A percentile compares a stretch with the other conserved stretches of the same genome.
Conservation (phyloP, 176 grass and related monocot species). For the Leersia perrieri region DNA sequence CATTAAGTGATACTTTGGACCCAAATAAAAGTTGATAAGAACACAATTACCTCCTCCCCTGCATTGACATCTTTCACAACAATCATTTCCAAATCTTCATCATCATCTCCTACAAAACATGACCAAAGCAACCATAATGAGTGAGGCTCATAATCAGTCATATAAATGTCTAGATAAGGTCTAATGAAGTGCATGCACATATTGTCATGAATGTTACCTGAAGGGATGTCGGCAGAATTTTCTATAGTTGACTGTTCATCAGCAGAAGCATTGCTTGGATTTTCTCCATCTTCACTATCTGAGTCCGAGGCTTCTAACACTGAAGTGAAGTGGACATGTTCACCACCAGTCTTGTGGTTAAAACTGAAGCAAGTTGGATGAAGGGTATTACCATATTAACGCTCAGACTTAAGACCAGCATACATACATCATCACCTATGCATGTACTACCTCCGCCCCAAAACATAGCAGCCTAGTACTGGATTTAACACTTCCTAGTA, state of each 20-base stretch:
- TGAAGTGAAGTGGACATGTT: constrained; percentile 79
- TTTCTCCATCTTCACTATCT: constrained; percentile 42
- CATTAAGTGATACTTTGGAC: neutral
- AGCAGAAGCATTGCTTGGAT: constrained; percentile 36
- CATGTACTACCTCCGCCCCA: too few species aligned
- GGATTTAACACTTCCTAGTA: too few species aligned
- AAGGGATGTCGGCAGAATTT: constrained; percentile 38
- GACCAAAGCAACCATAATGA: constrained; percentile 13
- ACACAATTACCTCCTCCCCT: constrained; percentile 72
- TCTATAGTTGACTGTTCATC: constrained; percentile 43
- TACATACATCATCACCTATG: neutral
- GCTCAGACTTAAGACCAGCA: neutral
- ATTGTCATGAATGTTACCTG: constrained; percentile 49
- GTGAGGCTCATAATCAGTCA: neutral
- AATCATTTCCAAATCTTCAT: constrained; percentile 85
- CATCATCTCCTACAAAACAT: constrained; percentile 28
- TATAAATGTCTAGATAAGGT: neutral
- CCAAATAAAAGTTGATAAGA: constrained; percentile 26
- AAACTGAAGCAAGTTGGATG: constrained; percentile 47
- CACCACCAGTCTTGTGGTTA: constrained; percentile 92
- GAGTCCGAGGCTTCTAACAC: constrained; percentile 36
- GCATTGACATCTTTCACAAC: constrained; percentile 62
- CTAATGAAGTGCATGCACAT: neutral
- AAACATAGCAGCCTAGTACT: too few species aligned
- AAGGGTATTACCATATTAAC: constrained; percentile 12